Conservation (phyloP, 768 basidiomycete species). For the Melanogaster broomeanus region DNA sequence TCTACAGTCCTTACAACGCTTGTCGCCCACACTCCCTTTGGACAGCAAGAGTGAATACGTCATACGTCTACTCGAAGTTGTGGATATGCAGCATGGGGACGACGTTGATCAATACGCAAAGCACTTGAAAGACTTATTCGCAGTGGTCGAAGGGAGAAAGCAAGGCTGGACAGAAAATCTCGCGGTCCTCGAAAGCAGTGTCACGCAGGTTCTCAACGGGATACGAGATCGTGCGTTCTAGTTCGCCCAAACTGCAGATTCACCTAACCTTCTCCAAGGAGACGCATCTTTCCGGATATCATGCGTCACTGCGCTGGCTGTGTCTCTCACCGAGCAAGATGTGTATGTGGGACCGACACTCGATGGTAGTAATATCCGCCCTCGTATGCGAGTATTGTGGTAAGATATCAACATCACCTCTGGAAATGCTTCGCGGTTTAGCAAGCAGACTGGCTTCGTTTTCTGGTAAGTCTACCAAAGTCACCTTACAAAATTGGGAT, state of each 20-base stretch:
- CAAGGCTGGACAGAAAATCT: slow-evolving; percentile 30
- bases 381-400: slow-evolving; percentile 63
- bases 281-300: slow-evolving; percentile 41
- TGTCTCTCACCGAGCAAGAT: slow-evolving; percentile 42
- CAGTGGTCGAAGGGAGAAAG: slow-evolving; percentile 35
- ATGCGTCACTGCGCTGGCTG: slow-evolving; percentile 46
- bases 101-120: slow-evolving; percentile 64
- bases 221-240: slow-evolving; percentile 49
- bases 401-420: slow-evolving; percentile 49
- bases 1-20: slow-evolving; percentile 40
- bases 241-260: not conserved
- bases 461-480: slow-evolving; percentile 41
- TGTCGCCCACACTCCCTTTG: slow-evolving; percentile 35
- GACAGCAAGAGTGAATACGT: slow-evolving; percentile 44
- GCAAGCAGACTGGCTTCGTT: slow-evolving; percentile 40
- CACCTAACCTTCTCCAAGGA: slow-evolving; percentile 35
- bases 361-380: slow-evolving; percentile 68
- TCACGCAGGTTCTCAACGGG: slow-evolving; percentile 55
- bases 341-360: slow-evolving; percentile 53
- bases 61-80: slow-evolving; percentile 54
- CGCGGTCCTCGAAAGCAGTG: slow-evolving; percentile 52
- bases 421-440: slow-evolving; percentile 49
- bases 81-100: slow-evolving; percentile 44
- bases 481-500: slow-evolving; percentile 9
- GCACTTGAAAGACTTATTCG: slow-evolving; percentile 45